Conservation (phyloP, 768 basidiomycete species). For the Epithele typhae region DNA sequence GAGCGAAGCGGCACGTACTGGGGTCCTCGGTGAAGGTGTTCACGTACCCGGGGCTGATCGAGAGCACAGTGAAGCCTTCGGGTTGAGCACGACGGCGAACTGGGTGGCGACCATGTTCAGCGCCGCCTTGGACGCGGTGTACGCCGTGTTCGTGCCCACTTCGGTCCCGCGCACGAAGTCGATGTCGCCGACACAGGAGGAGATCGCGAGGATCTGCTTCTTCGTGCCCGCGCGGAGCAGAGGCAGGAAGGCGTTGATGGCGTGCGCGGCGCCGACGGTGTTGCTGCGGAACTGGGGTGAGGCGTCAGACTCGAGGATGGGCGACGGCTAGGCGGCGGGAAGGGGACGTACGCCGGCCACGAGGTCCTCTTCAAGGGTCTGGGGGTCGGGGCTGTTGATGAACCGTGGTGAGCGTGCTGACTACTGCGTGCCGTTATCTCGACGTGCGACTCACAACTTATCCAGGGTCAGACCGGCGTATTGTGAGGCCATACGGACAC, state of each 20-base stretch:
- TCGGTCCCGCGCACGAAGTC: constrained; percentile 18
- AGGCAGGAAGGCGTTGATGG: constrained; percentile 34
- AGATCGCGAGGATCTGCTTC: constrained; percentile 32
- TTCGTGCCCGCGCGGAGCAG: constrained; percentile 26
- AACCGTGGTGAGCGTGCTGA: too few species aligned
- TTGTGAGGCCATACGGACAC: too few species aligned
- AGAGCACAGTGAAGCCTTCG: constrained; percentile 31
- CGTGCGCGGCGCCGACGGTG: constrained; percentile 29
- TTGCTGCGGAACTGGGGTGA: constrained; percentile 26
- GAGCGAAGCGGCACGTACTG: too few species aligned
- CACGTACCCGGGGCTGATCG: constrained; percentile 33
- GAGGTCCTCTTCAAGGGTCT: too few species aligned
- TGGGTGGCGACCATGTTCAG: constrained; percentile 33
- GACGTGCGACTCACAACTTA: too few species aligned
- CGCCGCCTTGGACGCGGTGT: constrained; percentile 33
- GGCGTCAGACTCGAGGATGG: constrained; percentile 27
- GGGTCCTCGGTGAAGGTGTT: constrained; percentile 20
- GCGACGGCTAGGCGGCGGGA: constrained; percentile 20
- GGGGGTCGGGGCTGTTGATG: too few species aligned
- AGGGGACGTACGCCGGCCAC: too few species aligned
- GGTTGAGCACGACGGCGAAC: constrained; percentile 25
- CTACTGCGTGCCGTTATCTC: too few species aligned
- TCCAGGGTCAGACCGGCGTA: too few species aligned
- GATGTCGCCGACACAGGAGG: constrained; percentile 26
- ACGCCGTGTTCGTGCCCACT: constrained; percentile 14